phyloP scores from a whole-genome alignment of 2,329 filamentous ascomycete genomes.

The Exophiala mesophila region DNA sequence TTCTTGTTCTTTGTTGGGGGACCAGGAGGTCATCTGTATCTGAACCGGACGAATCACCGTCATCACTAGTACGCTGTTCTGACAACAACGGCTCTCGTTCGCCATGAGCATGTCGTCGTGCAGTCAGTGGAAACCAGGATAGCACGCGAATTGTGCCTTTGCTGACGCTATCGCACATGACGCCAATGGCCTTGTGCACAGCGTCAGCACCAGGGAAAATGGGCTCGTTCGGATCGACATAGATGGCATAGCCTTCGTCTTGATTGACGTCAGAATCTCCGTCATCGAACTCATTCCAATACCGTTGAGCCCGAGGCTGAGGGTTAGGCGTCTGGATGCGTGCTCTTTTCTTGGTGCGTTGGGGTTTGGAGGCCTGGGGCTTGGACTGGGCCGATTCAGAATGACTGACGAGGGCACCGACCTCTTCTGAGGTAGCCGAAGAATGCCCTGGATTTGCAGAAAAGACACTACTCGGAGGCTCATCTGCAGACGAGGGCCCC shows the following conservation, averaged over 20 bases:
- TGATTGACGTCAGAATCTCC: slow-evolving; percentile 58
- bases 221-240: slow-evolving; percentile 64
- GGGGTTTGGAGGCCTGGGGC: not conserved
- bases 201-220: slow-evolving; percentile 61
- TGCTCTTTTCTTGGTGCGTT: slow-evolving; percentile 20
- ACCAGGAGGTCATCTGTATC: slow-evolving; percentile 14
- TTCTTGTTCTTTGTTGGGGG: slow-evolving; percentile 1
- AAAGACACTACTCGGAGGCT: slow-evolving; percentile 26
- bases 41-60: slow-evolving; percentile 20
- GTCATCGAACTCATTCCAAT: slow-evolving; percentile 86
- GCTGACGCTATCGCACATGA: slow-evolving; percentile 50
- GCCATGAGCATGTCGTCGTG: not conserved
- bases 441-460: slow-evolving; percentile 23
- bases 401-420: not conserved
- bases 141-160: slow-evolving; percentile 37
- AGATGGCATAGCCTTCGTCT: slow-evolving; percentile 65
- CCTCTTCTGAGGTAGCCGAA: slow-evolving; percentile 30
- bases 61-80: slow-evolving; percentile 7
- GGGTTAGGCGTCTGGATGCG: slow-evolving; percentile 25
- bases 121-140: slow-evolving; percentile 14
- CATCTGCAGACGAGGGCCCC: slow-evolving; percentile 29
- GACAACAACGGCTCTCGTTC: slow-evolving; percentile 11
- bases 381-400: slow-evolving; percentile 1
- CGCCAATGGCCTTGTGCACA: slow-evolving; percentile 49
- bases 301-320: slow-evolving; percentile 33